Percentiles rank a stretch among this genome's conserved stretches.
phyloP scores from a whole-genome alignment of 2,329 filamentous ascomycete species.

The Albophoma yamanashiensis region DNA sequence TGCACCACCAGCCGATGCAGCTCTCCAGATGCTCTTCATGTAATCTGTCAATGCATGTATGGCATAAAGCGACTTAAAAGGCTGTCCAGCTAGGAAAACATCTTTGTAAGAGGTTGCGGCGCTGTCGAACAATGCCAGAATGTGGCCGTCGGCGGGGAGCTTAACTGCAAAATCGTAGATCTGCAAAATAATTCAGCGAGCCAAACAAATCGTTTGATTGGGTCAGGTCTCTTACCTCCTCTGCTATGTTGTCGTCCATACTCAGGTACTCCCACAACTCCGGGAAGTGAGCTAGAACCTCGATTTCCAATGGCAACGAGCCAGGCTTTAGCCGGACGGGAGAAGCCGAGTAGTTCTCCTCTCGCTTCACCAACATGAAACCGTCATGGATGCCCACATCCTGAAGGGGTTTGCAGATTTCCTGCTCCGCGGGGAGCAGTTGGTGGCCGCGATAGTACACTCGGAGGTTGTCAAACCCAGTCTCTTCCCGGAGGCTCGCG shows the following conservation, averaged over 20 bases:
- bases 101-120: conserved; percentile 41
- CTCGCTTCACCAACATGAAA: conserved; percentile 54
- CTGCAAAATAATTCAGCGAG: conserved; percentile 21
- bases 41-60: conserved; percentile 56
- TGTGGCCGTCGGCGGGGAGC: conserved; percentile 56
- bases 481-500: conserved; percentile 54
- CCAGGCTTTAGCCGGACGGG: conserved; percentile 35
- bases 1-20: background rate
- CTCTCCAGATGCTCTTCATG: conserved; percentile 33
- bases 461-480: conserved; percentile 66
- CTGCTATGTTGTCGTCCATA: conserved; percentile 58
- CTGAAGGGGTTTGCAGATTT: conserved; percentile 51
- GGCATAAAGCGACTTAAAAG: conserved; percentile 66
- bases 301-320: conserved; percentile 58
- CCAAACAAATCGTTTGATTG: background rate
- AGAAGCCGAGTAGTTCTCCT: conserved; percentile 33
- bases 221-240: conserved; percentile 42
- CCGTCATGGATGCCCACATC: conserved; percentile 58
- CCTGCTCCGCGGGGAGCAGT: conserved; percentile 49
- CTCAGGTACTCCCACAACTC: conserved; percentile 74
- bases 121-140: conserved; percentile 48
- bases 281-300: conserved; percentile 73
- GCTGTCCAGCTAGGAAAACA: conserved; percentile 57
- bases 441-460: conserved; percentile 59
- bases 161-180: conserved; percentile 61